Base-by-base conservation (phyloP, 768 basidiomycete species). In the Hygrocybe punicea region DNA sequence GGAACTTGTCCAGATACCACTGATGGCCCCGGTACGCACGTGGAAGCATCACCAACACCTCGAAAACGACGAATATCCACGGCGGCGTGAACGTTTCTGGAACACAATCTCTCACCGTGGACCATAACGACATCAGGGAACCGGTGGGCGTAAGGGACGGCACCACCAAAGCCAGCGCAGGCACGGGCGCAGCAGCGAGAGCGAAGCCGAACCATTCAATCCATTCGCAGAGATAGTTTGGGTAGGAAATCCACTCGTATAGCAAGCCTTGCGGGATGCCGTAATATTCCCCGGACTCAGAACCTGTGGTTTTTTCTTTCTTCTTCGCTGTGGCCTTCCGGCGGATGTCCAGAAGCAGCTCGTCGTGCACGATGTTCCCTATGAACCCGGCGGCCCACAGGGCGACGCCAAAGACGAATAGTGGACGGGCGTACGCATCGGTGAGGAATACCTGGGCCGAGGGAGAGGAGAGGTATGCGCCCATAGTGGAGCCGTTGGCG, bases 171-270 rank as follows among this genome's bases (percentile, higher is more conserved):
- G 47, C n/a, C n/a, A 53, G 44, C 39, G 73, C 61, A 17, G 79
- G 82, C 1, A 78, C 7, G 1, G 86, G 83, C 5, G 82, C 74
- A 3, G 90, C 82, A 6, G 91, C 89, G 37, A 97, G 68, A 1
- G 91, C 88, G 69, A 87, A 98, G 7, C 90, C 93, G 9, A 84
- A 62, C 94, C 95, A 98, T 72, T 98, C 96, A 55, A 88, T 57
- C 96, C 96, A 98, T 68, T 98, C 96, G 72, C 87, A 93, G 17
- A 93, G 74, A 73, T 98, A 98, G 70, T 97, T 93, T 9, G 96
- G 96, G 73, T 86, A 96, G 6, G 93, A 92, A 63, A 98, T 76
- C 65, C 82, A 86, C 42, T 69, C 64, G 77, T 89, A 97, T 16
- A 96, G 74, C 19, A 83, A 80, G 0, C 89, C 91, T 51, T 86